phyloP scores from a whole-genome alignment of 768 basidiomycete species.

The Tricholoma sp. region DNA sequence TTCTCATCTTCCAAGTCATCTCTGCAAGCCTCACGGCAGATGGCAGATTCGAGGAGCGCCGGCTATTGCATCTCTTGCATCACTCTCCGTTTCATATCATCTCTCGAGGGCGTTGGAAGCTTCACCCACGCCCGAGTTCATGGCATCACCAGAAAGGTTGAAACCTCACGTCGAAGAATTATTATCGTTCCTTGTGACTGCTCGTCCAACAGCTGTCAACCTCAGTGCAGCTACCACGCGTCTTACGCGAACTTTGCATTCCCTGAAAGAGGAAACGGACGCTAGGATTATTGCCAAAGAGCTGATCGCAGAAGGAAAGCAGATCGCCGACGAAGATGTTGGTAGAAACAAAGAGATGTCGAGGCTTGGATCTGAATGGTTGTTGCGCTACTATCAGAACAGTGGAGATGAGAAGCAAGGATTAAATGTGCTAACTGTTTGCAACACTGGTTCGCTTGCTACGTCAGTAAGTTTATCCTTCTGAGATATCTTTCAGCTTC shows the following conservation, averaged over 20 bases:
- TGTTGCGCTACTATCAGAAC: constrained; percentile 44
- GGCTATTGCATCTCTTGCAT: constrained; percentile 90
- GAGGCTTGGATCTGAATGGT: constrained; percentile 82
- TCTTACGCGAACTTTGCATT: constrained; percentile 48
- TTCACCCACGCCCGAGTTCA: constrained; percentile 45
- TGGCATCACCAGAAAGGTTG: constrained; percentile 49
- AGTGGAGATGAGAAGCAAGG: constrained; percentile 30
- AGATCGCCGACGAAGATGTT: constrained; percentile 84
- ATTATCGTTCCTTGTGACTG: constrained; percentile 72
- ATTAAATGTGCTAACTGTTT: constrained; percentile 87
- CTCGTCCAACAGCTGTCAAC: constrained; percentile 96
- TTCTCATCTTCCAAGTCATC: constrained; percentile 4
- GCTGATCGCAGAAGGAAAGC: constrained; percentile 65
- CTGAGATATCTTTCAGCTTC: not conserved
- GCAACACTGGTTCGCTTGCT: constrained; percentile 95
- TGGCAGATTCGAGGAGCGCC: constrained; percentile 78
- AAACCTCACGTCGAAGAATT: constrained; percentile 49
- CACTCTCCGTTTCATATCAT: constrained; percentile 67
- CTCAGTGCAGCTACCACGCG: constrained; percentile 81
- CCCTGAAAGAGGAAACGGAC: constrained; percentile 34
- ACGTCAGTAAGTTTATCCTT: constrained; percentile 63
- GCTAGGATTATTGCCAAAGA: constrained; percentile 47
- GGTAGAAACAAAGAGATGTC: constrained; percentile 85
- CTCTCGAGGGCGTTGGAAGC: constrained; percentile 49
- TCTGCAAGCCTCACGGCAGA: constrained; percentile 2